A percentile compares a stretch with the other conserved stretches of the same genome.
Evolutionary conservation across 306 rosid species (phyloP).

Genomic region (Fagus sylvatica): DNA sequence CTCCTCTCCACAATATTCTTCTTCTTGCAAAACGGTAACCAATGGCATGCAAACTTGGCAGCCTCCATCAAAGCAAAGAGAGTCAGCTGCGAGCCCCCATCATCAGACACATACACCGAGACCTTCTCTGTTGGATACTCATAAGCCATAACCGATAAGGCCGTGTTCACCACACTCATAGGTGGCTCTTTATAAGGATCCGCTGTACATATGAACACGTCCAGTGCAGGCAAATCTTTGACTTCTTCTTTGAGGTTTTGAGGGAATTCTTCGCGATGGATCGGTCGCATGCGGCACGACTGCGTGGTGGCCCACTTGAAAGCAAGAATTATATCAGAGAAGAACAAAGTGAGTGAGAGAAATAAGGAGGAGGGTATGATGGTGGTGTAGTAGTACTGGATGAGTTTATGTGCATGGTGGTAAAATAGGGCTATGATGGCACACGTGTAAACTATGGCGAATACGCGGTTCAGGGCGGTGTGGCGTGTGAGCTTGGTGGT

Average conservation of each 20-base stretch:
- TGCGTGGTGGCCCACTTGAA: constrained; percentile 31
- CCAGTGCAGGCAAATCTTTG: constrained; percentile 37
- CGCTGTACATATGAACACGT: constrained; percentile 53
- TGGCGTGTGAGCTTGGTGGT: neutral
- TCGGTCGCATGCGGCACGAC: constrained; percentile 34
- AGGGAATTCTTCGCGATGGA: constrained; percentile 33
- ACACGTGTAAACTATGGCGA: constrained; percentile 20
- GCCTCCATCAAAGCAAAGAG: constrained; percentile 53
- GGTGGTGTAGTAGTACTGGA: constrained; percentile 15
- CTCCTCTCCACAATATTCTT: constrained; percentile 28
- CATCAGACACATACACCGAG: constrained; percentile 53
- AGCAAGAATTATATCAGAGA: constrained; percentile 36
- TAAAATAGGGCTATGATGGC: constrained; percentile 35
- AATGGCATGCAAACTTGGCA: constrained; percentile 44
- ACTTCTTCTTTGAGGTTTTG: neutral
- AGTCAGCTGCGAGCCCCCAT: constrained; percentile 54
- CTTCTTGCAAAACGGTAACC: constrained; percentile 46
- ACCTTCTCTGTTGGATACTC: constrained; percentile 45
- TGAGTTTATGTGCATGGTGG: constrained; percentile 25
- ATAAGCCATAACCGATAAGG: constrained; percentile 42
- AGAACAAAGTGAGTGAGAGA: constrained; percentile 32
- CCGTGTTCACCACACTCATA: constrained; percentile 44
- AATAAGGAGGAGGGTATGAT: constrained; percentile 13
- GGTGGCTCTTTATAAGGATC: constrained; percentile 57
- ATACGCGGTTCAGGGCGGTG: constrained; percentile 27